Evolutionary conservation across 352 stramenopile genomes (phyloP).

Genomic region (Pythium phragmiticola): DNA sequence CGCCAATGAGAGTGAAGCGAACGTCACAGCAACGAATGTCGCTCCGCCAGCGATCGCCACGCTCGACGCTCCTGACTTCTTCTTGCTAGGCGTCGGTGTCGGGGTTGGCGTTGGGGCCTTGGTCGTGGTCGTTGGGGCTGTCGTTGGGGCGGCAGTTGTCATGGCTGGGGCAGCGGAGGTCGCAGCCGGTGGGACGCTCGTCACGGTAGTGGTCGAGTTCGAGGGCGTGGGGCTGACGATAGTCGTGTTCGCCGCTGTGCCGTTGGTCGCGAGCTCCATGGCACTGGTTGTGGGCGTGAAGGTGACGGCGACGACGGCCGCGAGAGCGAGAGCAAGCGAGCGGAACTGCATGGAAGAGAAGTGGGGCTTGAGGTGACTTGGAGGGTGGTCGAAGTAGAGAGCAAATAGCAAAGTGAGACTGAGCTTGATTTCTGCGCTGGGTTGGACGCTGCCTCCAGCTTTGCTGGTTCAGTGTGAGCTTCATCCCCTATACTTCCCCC

Average conservation of each 20-base stretch:
- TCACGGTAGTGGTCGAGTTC: neutral
- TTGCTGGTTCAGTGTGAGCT: no score
- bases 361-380: neutral
- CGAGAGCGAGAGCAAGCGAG: neutral
- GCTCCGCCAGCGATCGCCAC: neutral
- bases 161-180: no score
- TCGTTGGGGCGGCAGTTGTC: no score
- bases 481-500: no score
- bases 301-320: neutral
- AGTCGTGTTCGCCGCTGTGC: neutral
- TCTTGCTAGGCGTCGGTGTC: neutral
- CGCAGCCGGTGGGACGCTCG: no score
- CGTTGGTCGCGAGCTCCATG: neutral
- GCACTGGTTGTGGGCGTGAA: neutral
- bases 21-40: neutral
- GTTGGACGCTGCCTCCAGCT: no score
- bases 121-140: no score
- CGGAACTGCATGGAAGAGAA: slow-evolving; percentile 5
- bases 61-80: neutral
- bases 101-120: no score
- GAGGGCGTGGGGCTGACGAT: no score
- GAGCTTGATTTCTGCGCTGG: neutral
- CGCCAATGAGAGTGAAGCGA: neutral
- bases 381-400: neutral
- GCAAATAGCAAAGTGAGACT: neutral